phyloP scores from a whole-genome alignment of 2,329 filamentous ascomycete genomes.

The Epichloe gansuensis region DNA sequence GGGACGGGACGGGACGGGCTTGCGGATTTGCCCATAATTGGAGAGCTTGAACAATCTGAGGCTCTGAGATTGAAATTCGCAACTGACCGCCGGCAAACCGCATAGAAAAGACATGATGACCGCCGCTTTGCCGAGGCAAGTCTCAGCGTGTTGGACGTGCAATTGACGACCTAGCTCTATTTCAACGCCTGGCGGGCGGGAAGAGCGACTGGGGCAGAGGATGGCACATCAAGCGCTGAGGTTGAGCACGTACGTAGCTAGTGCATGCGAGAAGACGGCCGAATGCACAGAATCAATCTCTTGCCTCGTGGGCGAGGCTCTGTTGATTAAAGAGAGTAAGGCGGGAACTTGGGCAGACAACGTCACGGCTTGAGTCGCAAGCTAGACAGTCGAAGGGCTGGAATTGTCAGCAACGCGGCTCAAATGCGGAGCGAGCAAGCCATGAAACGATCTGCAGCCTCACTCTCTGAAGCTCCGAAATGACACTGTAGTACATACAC shows the following conservation, averaged over 20 bases:
- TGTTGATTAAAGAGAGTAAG: not conserved
- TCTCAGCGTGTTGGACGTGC: not conserved
- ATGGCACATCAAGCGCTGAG: not conserved
- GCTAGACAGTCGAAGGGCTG: not conserved
- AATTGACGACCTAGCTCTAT: not conserved
- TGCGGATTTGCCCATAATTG: not conserved
- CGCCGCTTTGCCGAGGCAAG: not conserved
- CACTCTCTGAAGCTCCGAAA: not conserved
- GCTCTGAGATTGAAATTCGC: not conserved
- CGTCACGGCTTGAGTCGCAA: not conserved
- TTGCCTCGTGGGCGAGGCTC: not conserved
- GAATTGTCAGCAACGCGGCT: slow-evolving; percentile 1
- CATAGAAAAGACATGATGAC: slow-evolving; percentile 12
- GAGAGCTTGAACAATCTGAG: not conserved
- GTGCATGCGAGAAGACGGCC: not conserved
- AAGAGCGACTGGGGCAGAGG: not conserved
- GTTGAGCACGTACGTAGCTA: not conserved
- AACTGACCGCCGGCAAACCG: slow-evolving; percentile 14
- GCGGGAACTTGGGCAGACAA: not conserved
- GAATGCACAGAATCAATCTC: not conserved
- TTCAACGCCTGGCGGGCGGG: not conserved
- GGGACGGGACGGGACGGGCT: not conserved
- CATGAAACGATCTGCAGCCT: not conserved
- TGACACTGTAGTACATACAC: not conserved
- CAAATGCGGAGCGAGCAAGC: not conserved